Evolutionary conservation across 2,329 filamentous ascomycete species (phyloP).

Genomic region (Pseudomassariella vexata): DNA sequence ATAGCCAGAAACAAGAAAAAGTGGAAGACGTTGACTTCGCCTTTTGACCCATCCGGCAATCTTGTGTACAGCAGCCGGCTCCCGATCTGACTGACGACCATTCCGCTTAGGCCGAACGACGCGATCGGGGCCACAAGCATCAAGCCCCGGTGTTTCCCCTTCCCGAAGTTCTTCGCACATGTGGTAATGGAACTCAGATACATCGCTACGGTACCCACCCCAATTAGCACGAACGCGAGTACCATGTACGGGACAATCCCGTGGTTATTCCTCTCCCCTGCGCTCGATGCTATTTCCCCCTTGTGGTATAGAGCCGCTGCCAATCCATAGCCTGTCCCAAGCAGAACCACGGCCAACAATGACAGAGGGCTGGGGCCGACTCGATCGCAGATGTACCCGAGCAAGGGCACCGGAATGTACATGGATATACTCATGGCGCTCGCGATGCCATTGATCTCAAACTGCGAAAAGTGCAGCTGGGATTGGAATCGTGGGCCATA

Average conservation of each 20-base stretch:
- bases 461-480: slow-evolving; percentile 79
- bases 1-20: slow-evolving; percentile 83
- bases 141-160: slow-evolving; percentile 78
- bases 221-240: slow-evolving; percentile 75
- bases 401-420: slow-evolving; percentile 85
- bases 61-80: slow-evolving; percentile 70
- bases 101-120: slow-evolving; percentile 85
- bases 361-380: slow-evolving; percentile 75
- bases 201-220: slow-evolving; percentile 79
- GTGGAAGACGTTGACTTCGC: slow-evolving; percentile 68
- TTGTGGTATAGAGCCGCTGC: slow-evolving; percentile 71
- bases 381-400: slow-evolving; percentile 89
- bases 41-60: slow-evolving; percentile 54
- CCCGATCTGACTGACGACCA: slow-evolving; percentile 91
- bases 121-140: slow-evolving; percentile 89
- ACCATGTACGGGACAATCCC: slow-evolving; percentile 83
- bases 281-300: slow-evolving; percentile 26
- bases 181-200: slow-evolving; percentile 90
- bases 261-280: slow-evolving; percentile 33
- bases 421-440: slow-evolving; percentile 82
- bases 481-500: slow-evolving; percentile 89
- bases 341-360: slow-evolving; percentile 64
- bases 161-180: slow-evolving; percentile 96
- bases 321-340: slow-evolving; percentile 75
- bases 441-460: slow-evolving; percentile 83